Evolutionary conservation across 2,329 filamentous ascomycete genomes (phyloP).

Genomic region (Sclerotinia spermophila): DNA sequence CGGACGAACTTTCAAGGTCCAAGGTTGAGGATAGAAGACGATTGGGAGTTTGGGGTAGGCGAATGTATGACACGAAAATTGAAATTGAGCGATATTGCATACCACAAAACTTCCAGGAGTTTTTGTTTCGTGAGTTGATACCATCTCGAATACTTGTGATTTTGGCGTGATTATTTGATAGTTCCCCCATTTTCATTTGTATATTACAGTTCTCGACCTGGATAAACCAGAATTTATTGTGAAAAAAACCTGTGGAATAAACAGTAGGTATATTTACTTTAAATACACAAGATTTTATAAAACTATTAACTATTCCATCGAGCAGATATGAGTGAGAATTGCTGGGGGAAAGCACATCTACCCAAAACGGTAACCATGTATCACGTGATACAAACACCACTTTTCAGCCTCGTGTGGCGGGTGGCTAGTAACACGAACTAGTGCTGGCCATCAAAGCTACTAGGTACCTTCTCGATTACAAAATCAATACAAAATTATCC

Average conservation of each 20-base stretch:
- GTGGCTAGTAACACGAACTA: conserved; percentile 11
- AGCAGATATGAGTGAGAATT: not conserved
- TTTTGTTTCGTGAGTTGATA: conserved; percentile 6
- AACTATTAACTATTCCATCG: not conserved
- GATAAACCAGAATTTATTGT: not conserved
- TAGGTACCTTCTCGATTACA: conserved; percentile 6
- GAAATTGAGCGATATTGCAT: conserved; percentile 15
- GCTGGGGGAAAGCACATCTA: not conserved
- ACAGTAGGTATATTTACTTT: not conserved
- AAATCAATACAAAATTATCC: conserved; percentile 18
- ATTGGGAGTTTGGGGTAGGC: conserved; percentile 9
- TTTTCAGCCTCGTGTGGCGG: conserved; percentile 7
- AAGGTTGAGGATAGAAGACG: conserved; percentile 30
- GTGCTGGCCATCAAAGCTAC: conserved; percentile 17
- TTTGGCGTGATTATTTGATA: not conserved
- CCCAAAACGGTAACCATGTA: rapidly evolving
- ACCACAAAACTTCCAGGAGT: not conserved
- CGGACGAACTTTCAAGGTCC: conserved; percentile 75
- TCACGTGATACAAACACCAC: not conserved
- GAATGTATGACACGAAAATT: conserved; percentile 12
- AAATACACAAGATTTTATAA: not conserved
- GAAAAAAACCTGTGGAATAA: not conserved
- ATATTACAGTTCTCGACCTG: not conserved
- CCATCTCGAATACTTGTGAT: not conserved
- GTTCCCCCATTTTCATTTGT: not conserved